Percentiles rank a stretch among this genome's conserved stretches.
Evolutionary conservation across 441 rosid species (phyloP).

Genomic region (Arabidopsis hybrid): DNA sequence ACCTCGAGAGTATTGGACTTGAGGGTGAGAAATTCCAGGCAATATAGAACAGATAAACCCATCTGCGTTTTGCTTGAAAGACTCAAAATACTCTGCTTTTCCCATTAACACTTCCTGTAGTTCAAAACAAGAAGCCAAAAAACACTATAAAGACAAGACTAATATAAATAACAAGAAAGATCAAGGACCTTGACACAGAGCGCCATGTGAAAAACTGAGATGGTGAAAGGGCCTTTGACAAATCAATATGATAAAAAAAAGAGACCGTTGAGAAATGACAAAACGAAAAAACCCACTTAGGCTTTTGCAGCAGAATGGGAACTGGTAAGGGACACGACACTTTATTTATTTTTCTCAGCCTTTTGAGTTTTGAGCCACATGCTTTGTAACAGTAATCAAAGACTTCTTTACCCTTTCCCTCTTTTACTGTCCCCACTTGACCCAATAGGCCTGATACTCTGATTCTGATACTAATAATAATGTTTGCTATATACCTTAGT

Average conservation of each 20-base stretch:
- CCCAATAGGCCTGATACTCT: constrained; percentile 32
- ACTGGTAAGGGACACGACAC: constrained; percentile 41
- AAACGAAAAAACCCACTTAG: constrained; percentile 36
- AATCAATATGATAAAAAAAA: constrained; percentile 19
- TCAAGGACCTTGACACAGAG: constrained; percentile 28
- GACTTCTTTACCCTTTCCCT: constrained; percentile 35
- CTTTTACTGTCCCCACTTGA: constrained; percentile 42
- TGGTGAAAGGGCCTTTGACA: constrained; percentile 27
- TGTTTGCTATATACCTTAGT: constrained; percentile 20
- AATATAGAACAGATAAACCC: constrained; percentile 85
- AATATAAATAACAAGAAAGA: neutral
- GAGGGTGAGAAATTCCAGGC: constrained; percentile 90
- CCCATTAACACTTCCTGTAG: constrained; percentile 94
- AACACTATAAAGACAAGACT: constrained; percentile 15
- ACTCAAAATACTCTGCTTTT: constrained; percentile 78
- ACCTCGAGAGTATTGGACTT: constrained; percentile 98
- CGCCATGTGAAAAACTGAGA: constrained; percentile 42
- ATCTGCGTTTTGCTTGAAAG: constrained; percentile 91
- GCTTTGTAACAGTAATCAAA: constrained; percentile 39
- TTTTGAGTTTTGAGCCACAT: constrained; percentile 40
- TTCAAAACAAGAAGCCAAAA: constrained; percentile 13
- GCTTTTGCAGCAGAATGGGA: constrained; percentile 45
- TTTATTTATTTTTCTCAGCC: constrained; percentile 30
- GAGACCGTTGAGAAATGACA: constrained; percentile 46
- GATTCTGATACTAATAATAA: constrained; percentile 30